Evolutionary conservation across 208 protist species (phyloP).

Genomic region (Crithidia bombi): DNA sequence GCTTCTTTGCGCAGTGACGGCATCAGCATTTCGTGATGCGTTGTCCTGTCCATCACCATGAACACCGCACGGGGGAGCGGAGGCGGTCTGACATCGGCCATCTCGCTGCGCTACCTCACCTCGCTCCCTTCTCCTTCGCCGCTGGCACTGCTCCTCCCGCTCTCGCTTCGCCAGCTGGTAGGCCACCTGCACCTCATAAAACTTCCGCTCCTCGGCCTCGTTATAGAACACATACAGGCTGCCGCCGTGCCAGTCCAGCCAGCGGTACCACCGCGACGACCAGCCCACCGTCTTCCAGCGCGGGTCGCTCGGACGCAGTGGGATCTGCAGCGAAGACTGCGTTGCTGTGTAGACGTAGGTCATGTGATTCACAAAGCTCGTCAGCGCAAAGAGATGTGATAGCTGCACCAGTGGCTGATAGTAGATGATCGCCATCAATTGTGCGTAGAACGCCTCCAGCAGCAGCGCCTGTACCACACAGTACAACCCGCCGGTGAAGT

Average conservation of each 20-base stretch:
- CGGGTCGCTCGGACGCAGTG: slow-evolving; percentile 62
- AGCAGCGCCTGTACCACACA: slow-evolving; percentile 55
- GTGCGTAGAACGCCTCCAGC: slow-evolving; percentile 47
- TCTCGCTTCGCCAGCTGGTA: slow-evolving; percentile 25
- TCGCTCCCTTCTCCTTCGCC: neutral
- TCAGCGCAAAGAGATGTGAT: slow-evolving; percentile 66
- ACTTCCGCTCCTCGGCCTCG: slow-evolving; percentile 69
- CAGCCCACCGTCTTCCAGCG: slow-evolving; percentile 73
- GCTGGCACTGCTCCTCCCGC: neutral
- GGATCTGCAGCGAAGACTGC: slow-evolving; percentile 54
- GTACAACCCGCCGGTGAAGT: slow-evolving; percentile 65
- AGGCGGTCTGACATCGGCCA: neutral
- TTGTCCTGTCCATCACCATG: too few relatives aligned
- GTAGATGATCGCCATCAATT: slow-evolving; percentile 62
- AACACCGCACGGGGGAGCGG: too few relatives aligned
- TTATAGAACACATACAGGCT: slow-evolving; percentile 83
- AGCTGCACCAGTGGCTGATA: slow-evolving; percentile 76
- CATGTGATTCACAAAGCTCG: slow-evolving; percentile 73
- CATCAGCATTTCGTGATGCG: too few relatives aligned
- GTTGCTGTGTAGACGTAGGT: slow-evolving; percentile 81
- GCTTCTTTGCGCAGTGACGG: too few relatives aligned
- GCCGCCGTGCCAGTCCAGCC: slow-evolving; percentile 78
- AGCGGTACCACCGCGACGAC: slow-evolving; percentile 78
- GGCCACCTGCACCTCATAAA: slow-evolving; percentile 58
- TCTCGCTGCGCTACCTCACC: neutral